phyloP scores from a whole-genome alignment of 192 early-diverging fungal genomes.

The Fimicolochytrium jonesii region DNA sequence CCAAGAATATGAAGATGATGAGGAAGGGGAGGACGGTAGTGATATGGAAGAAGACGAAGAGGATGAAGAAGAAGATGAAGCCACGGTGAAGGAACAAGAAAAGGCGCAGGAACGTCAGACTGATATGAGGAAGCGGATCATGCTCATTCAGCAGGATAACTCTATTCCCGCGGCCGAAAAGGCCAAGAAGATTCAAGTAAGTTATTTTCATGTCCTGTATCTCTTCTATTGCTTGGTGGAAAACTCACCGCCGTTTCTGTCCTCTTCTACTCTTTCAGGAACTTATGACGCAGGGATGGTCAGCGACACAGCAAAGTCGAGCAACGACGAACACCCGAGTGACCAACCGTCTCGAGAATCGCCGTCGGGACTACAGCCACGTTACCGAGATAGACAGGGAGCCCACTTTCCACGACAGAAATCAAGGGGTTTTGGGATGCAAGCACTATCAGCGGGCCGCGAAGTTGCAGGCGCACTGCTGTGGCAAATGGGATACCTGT shows the following conservation, averaged over 20 bases:
- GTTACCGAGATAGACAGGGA: slow-evolving; percentile 40
- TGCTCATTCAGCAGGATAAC: slow-evolving; percentile 60
- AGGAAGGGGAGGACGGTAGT: slow-evolving; percentile 1
- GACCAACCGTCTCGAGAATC: slow-evolving; percentile 35
- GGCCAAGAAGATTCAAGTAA: slow-evolving; percentile 67
- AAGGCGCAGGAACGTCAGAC: slow-evolving; percentile 28
- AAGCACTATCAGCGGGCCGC: slow-evolving; percentile 74
- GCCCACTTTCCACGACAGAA: slow-evolving; percentile 49
- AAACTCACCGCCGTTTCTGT: too few relatives aligned
- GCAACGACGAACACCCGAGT: not conserved
- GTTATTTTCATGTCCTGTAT: not conserved
- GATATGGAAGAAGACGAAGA: slow-evolving; percentile 10
- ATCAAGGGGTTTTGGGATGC: slow-evolving; percentile 59
- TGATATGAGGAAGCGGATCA: slow-evolving; percentile 63
- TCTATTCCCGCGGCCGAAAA: slow-evolving; percentile 54
- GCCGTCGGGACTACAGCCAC: slow-evolving; percentile 34
- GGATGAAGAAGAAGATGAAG: slow-evolving; percentile 1
- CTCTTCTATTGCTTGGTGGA: too few relatives aligned
- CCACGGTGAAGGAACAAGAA: slow-evolving; percentile 26
- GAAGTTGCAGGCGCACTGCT: slow-evolving; percentile 73
- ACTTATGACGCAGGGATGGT: slow-evolving; percentile 50
- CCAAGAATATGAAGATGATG: slow-evolving; percentile 1
- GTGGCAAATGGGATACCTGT: slow-evolving; percentile 70
- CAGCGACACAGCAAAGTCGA: slow-evolving; percentile 39
- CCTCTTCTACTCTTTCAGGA: too few relatives aligned